Percentiles rank a stretch among this genome's conserved stretches.
Conservation (phyloP, 2,329 filamentous ascomycete species). For the Aspergillus spinulosporus region DNA sequence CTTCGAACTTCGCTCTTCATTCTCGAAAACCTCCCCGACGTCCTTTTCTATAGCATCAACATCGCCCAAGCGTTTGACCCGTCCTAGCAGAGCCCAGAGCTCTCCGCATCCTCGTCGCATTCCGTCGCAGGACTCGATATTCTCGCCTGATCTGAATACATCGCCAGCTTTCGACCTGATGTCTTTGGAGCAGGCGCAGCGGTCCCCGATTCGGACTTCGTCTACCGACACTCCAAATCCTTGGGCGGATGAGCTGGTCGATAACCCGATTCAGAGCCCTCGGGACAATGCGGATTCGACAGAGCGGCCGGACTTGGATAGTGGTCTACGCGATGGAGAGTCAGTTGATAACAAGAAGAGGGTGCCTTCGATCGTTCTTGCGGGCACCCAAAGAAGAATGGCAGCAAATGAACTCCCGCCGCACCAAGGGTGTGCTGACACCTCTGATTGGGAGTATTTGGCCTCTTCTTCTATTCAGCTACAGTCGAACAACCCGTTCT, state of each 20-base stretch:
- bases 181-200: conserved; percentile 40
- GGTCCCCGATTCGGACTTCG: conserved; percentile 35
- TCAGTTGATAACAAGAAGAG: conserved; percentile 14
- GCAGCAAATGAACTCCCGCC: conserved; percentile 26
- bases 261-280: conserved; percentile 20
- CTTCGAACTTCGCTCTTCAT: conserved; percentile 35
- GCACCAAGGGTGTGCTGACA: conserved; percentile 14
- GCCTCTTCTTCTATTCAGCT: conserved; percentile 29
- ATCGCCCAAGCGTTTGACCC: conserved; percentile 31
- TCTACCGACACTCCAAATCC: conserved; percentile 31
- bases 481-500: conserved; percentile 44
- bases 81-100: conserved; percentile 30
- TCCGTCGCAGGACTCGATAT: conserved; percentile 35
- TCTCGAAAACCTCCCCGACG: conserved; percentile 38
- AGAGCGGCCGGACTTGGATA: conserved; percentile 9
- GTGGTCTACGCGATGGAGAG: conserved; percentile 3
- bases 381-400: conserved; percentile 25
- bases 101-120: conserved; percentile 28
- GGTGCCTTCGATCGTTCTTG: conserved; percentile 26
- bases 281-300: conserved; percentile 14
- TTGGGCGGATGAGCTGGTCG: conserved; percentile 36
- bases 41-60: conserved; percentile 30
- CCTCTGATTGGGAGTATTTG: conserved; percentile 25
- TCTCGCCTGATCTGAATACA: conserved; percentile 40
- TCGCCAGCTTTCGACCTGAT: conserved; percentile 41